Evolutionary conservation across 768 basidiomycete species (phyloP).

Genomic region (Boletus bicolor): DNA sequence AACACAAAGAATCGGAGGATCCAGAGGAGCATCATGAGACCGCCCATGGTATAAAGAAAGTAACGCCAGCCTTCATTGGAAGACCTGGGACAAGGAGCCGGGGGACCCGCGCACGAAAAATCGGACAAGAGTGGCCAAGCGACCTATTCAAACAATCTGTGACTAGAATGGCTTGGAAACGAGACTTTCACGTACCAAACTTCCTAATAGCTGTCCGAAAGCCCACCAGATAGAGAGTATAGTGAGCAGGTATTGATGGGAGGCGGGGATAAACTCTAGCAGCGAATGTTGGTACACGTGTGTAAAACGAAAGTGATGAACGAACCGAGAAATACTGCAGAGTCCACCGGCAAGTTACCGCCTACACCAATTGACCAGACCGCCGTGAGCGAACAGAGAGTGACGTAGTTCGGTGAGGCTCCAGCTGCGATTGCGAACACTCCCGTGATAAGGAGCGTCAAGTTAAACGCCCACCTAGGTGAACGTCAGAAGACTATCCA

Average conservation of each 20-base stretch:
- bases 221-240: conserved; percentile 81
- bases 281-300: background rate
- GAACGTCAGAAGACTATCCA: conserved; percentile 4
- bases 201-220: conserved; percentile 65
- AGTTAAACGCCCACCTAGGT: conserved; percentile 59
- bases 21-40: conserved; percentile 63
- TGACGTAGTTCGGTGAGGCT: conserved; percentile 49
- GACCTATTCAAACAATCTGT: conserved; percentile 36
- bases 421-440: conserved; percentile 65
- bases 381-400: conserved; percentile 51
- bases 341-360: conserved; percentile 73
- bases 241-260: conserved; percentile 74
- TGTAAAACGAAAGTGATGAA: background rate
- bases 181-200: conserved; percentile 32
- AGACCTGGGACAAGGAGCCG: conserved; percentile 48
- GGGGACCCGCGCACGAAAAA: conserved; percentile 52
- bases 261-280: conserved; percentile 64
- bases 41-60: conserved; percentile 71
- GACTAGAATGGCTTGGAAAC: background rate
- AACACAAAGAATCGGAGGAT: conserved; percentile 64
- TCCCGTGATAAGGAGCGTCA: conserved; percentile 66
- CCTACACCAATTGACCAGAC: conserved; percentile 68
- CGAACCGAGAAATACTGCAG: conserved; percentile 69
- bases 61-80: conserved; percentile 76
- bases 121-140: conserved; percentile 75